Conservation (phyloP, 345 rosid species). For the Populus alba region DNA sequence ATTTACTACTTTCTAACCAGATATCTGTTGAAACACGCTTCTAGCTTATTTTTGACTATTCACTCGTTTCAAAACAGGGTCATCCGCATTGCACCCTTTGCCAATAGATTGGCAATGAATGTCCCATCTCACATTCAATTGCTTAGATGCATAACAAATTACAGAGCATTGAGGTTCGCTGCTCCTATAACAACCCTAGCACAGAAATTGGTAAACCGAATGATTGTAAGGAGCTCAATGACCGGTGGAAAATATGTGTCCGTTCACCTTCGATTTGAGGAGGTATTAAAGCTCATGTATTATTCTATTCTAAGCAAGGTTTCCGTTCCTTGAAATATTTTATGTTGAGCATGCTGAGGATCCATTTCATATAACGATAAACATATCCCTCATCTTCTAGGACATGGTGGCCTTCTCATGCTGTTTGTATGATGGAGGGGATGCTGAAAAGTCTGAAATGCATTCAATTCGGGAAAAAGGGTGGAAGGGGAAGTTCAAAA, state of each 20-base stretch:
- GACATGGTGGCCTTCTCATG: constrained; percentile 99
- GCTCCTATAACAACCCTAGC: constrained; percentile 57
- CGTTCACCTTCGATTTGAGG: constrained; percentile 88
- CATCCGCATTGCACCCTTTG: constrained; percentile 81
- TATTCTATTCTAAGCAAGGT: constrained; percentile 2
- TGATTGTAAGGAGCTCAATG: constrained; percentile 68
- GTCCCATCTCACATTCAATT: constrained; percentile 80
- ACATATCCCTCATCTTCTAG: constrained; percentile 32
- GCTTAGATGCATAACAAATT: constrained; percentile 84
- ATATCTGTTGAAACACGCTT: constrained; percentile 1
- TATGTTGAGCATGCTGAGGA: background rate
- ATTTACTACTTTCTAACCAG: background rate
- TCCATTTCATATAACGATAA: background rate
- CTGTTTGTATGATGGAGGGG: constrained; percentile 83
- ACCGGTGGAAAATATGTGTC: constrained; percentile 77
- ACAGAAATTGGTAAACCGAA: constrained; percentile 56
- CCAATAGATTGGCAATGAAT: constrained; percentile 95
- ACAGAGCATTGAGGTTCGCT: constrained; percentile 77
- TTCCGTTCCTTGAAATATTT: background rate
- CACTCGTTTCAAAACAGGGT: constrained; percentile 51
- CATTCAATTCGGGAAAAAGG: constrained; percentile 59
- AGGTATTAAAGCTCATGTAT: constrained; percentile 42
- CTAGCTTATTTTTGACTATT: constrained; percentile 13
- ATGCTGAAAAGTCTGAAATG: constrained; percentile 65
- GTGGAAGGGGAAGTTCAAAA: constrained; percentile 89